Percentiles rank a stretch among this genome's conserved stretches.
Conservation (phyloP, 139 green algal genomes). For the Chlamydomonas eustigma region DNA sequence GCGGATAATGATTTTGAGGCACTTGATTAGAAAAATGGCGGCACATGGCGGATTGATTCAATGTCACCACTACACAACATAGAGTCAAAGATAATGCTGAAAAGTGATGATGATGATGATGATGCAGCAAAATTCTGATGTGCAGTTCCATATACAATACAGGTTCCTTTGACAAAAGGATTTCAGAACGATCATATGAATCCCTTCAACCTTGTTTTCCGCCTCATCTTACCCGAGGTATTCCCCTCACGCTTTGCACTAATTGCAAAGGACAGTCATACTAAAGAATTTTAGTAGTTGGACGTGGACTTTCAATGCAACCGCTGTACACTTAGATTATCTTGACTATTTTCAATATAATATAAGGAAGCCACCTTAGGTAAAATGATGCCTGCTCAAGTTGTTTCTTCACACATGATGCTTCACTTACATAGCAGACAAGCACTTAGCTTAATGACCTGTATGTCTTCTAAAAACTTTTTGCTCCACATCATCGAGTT, state of each 20-base stretch:
- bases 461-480: no score
- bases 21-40: no score
- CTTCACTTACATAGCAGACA: neutral
- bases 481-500: neutral
- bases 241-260: neutral
- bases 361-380: neutral
- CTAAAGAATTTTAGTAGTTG: conserved; percentile 5
- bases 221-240: conserved; percentile 13
- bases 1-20: no score
- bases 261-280: neutral
- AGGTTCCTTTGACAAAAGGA: neutral
- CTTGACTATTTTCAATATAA: neutral
- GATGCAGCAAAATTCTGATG: no score
- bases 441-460: neutral
- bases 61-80: no score
- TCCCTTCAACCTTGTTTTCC: conserved; percentile 15
- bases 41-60: no score
- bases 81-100: no score
- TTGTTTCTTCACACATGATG: neutral
- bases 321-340: neutral
- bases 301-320: neutral
- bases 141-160: no score
- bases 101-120: no score
- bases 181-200: conserved; percentile 13
- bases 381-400: neutral